Base-by-base conservation (phyloP, 2,329 filamentous ascomycete genomes). In the Saccharata proteae region DNA sequence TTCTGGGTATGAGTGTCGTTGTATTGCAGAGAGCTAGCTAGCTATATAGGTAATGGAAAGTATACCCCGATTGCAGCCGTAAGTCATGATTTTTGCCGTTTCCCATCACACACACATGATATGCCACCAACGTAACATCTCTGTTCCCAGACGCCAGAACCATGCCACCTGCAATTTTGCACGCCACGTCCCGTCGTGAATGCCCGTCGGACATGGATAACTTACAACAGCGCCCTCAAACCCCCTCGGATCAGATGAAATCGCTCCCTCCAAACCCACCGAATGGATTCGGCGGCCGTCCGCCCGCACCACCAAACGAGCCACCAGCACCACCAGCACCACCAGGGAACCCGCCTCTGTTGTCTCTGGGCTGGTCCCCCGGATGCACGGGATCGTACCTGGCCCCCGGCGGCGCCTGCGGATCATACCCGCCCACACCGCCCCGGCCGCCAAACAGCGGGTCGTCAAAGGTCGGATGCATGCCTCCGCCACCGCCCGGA, bases 391-490 rank as follows among this genome's bases (percentile, higher is more conserved):
- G 88, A 61, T 96, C 90, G 61, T 84, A 96, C 41, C 90, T 67
- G n/a, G 85, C 79, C 1, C 90, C 90, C 2, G 84, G 85, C 4
- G 90, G 90, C 16, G 74, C 77, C 49, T 77, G 78, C 2, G 79
- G 75, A 48, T 86, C 71, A 46, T 70, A 78, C 10, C 58, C 55
- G 11, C 52, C 62, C 20, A 57, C 55, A 3, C 64, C 55, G 5
- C 51, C 61, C 2, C 63, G 66, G 0, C 77, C 78, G 5, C 68
- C 69, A 49, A 93, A 93, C 28, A 94, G 57, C 5, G 83, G 84
- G 49, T 96, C 86, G 45, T 93, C 84, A 51, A 93, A 90, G 0
- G 86, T 93, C 1, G 90, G 90, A 55, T 94, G 82, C 90, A 98
- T 98, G 1, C 90, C 90, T 9, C 79, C 75, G 8, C 69, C 69